Percentiles rank a stretch among this genome's conserved stretches.
Evolutionary conservation across 257 asterid species (phyloP).

Genomic region (Solanum pinnatisectum): DNA sequence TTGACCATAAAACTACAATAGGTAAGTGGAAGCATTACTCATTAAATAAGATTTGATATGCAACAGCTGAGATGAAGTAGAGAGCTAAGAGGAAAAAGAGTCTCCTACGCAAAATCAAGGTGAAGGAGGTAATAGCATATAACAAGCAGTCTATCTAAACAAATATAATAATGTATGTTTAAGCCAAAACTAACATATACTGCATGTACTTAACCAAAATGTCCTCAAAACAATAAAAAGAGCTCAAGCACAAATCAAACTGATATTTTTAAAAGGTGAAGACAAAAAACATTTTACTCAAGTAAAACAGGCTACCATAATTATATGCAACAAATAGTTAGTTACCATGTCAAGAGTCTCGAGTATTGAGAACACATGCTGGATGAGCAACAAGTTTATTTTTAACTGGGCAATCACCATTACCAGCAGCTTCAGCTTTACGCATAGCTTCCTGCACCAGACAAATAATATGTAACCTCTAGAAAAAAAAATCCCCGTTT

Average conservation of each 20-base stretch:
- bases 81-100: background rate
- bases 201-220: background rate
- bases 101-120: background rate
- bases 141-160: background rate
- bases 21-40: background rate
- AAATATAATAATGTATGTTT: background rate
- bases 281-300: background rate
- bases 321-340: background rate
- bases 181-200: background rate
- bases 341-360: conserved; percentile 90
- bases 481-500: background rate
- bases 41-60: background rate
- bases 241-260: background rate
- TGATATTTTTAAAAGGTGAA: background rate
- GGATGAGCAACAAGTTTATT: conserved; percentile 91
- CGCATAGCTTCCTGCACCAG: conserved; percentile 75
- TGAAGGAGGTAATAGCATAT: background rate
- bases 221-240: background rate
- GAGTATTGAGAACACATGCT: conserved; percentile 75
- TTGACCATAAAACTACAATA: background rate
- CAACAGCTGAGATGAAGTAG: background rate
- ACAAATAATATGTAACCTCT: background rate
- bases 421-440: conserved; percentile 96
- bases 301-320: background rate
- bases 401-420: conserved; percentile 79